These are phyloP conservation scores for Pseudozyma sp. DNA, from an alignment of 1,284 basidiomycete genomes.

Conservation along the genomic window DNA sequence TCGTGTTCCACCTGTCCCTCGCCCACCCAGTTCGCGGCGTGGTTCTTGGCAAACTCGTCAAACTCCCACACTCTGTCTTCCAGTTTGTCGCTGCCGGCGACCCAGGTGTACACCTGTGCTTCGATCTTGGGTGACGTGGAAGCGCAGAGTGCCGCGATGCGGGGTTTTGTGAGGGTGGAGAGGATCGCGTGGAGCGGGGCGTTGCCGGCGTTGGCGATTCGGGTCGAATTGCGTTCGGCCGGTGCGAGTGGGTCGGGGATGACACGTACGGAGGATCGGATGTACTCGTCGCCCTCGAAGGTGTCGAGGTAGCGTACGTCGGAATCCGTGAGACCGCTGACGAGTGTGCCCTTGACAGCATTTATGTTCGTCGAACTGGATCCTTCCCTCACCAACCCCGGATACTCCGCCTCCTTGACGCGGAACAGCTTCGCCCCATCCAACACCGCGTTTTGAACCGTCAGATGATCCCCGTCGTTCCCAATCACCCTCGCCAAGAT, in stretches of 20 bases:
- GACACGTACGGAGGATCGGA: slow-evolving; percentile 20
- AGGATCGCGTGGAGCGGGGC: slow-evolving; percentile 40
- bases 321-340: slow-evolving; percentile 31
- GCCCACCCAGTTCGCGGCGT: slow-evolving; percentile 45
- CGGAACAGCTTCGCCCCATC: slow-evolving; percentile 36
- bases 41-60: slow-evolving; percentile 36
- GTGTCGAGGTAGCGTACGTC: slow-evolving; percentile 49
- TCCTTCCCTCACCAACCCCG: slow-evolving; percentile 28
- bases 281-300: slow-evolving; percentile 58
- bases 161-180: slow-evolving; percentile 10
- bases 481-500: slow-evolving; percentile 51
- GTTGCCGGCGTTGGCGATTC: slow-evolving; percentile 29
- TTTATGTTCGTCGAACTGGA: background rate
- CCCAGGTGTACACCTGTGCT: slow-evolving; percentile 51
- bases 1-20: slow-evolving; percentile 36
- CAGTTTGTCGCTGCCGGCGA: slow-evolving; percentile 22
- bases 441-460: slow-evolving; percentile 40
- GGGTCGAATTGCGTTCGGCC: slow-evolving; percentile 22
- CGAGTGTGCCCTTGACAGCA: slow-evolving; percentile 51
- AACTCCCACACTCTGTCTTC: slow-evolving; percentile 46
- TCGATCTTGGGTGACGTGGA: background rate
- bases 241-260: slow-evolving; percentile 16
- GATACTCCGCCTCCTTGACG: slow-evolving; percentile 50
- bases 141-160: slow-evolving; percentile 12
- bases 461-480: slow-evolving; percentile 28